phyloP scores from a whole-genome alignment of 169 alveolate genomes.

The Ichthyophthirius multifiliis region DNA sequence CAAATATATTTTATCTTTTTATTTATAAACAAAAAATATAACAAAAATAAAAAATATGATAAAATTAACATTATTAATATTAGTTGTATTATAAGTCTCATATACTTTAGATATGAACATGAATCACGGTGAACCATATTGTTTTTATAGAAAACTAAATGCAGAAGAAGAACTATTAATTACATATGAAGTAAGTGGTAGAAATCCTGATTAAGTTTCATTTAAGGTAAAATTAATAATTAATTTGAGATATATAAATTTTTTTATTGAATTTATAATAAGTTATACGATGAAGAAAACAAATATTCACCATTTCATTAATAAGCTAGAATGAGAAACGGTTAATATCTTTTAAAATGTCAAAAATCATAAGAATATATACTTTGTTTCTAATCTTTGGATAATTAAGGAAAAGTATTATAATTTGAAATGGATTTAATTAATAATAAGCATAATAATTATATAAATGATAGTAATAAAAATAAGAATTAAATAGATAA shows the following conservation, averaged over 20 bases:
- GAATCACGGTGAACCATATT: not conserved
- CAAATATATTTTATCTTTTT: too few relatives aligned
- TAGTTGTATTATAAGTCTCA: too few relatives aligned
- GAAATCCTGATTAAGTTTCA: not conserved
- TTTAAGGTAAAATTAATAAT: not conserved
- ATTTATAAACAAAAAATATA: too few relatives aligned
- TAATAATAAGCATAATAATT: not conserved
- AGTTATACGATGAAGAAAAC: too few relatives aligned
- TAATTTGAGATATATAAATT: too few relatives aligned
- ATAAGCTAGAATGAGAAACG: too few relatives aligned
- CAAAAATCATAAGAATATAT: not conserved
- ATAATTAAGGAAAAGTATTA: not conserved
- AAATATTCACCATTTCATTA: too few relatives aligned
- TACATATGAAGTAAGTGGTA: not conserved
- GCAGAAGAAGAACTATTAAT: not conserved
- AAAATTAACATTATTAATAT: too few relatives aligned
- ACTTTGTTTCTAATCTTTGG: not conserved
- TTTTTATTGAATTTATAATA: too few relatives aligned
- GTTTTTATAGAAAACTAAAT: not conserved
- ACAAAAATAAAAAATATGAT: too few relatives aligned
- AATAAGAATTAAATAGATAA: not conserved
- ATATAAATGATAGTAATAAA: not conserved
- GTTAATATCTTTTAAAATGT: not conserved
- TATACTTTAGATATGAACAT: not conserved
- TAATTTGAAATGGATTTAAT: not conserved